Evolutionary conservation across 1,284 basidiomycete species (phyloP).

Genomic region (Cryptococcus sp.): DNA sequence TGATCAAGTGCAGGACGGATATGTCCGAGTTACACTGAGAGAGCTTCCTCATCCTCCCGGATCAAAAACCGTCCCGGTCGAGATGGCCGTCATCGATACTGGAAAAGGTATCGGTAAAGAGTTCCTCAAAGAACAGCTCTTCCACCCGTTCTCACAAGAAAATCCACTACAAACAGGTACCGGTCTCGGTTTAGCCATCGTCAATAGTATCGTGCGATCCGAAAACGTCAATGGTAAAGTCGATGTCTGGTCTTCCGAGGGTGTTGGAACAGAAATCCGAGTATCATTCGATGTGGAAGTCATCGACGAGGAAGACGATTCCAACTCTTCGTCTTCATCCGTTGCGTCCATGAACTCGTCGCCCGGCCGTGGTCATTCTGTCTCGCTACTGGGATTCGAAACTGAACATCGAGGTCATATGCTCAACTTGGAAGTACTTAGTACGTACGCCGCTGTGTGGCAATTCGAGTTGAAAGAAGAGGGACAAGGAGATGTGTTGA

Average conservation of each 20-base stretch:
- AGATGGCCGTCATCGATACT: slow-evolving; percentile 82
- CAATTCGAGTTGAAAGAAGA: slow-evolving; percentile 57
- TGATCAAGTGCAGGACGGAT: slow-evolving; percentile 60
- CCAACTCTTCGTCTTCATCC: slow-evolving; percentile 14
- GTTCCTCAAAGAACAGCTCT: slow-evolving; percentile 89
- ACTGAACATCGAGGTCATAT: slow-evolving; percentile 62
- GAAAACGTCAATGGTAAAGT: slow-evolving; percentile 78
- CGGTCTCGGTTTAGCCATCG: slow-evolving; percentile 92
- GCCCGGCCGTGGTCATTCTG: slow-evolving; percentile 50
- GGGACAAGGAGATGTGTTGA: slow-evolving; percentile 65
- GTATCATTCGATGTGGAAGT: slow-evolving; percentile 76
- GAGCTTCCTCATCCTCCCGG: slow-evolving; percentile 60
- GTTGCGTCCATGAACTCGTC: slow-evolving; percentile 7
- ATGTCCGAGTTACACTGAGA: slow-evolving; percentile 76
- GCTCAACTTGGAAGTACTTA: slow-evolving; percentile 61
- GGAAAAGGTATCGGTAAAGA: slow-evolving; percentile 88
- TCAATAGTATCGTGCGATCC: slow-evolving; percentile 77
- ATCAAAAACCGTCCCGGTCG: slow-evolving; percentile 65
- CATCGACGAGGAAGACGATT: slow-evolving; percentile 34
- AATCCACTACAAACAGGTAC: slow-evolving; percentile 72
- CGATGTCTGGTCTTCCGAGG: slow-evolving; percentile 59
- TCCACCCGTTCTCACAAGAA: slow-evolving; percentile 90
- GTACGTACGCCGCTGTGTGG: slow-evolving; percentile 73
- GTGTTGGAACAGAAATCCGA: slow-evolving; percentile 87
- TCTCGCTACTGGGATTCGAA: slow-evolving; percentile 73